A percentile compares a stretch with the other conserved stretches of the same genome.
Conservation (phyloP, 805 yeast genomes). For the Yarrowia keelungensis region DNA sequence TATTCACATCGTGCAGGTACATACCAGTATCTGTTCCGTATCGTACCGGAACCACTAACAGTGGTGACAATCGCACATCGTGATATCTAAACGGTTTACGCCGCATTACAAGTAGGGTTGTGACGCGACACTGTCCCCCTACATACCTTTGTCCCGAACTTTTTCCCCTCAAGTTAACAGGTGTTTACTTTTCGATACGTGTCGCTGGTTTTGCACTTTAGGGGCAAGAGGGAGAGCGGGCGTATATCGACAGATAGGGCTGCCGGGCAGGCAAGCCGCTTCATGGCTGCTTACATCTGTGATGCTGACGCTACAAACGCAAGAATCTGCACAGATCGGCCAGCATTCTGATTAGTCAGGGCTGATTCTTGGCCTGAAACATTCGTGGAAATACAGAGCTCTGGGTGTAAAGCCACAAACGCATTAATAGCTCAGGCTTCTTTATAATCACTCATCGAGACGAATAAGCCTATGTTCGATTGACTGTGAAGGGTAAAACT, state of each 20-base stretch:
- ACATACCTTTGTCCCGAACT: no score
- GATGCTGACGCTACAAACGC: slow-evolving; percentile 2
- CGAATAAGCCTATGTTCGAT: slow-evolving; percentile 6
- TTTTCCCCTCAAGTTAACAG: no score
- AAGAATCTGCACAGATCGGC: slow-evolving; percentile 4
- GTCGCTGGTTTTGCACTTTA: no score
- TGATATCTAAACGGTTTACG: no score
- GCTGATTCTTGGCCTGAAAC: background rate
- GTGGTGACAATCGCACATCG: no score
- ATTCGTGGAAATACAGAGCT: background rate
- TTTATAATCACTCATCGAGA: slow-evolving; percentile 14
- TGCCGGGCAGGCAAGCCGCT: slow-evolving; percentile 1
- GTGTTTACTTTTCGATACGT: no score
- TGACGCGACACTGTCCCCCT: no score
- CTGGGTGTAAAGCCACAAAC: background rate
- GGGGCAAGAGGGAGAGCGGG: background rate
- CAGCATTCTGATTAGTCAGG: background rate
- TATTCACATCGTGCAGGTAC: no score
- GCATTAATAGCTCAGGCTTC: background rate
- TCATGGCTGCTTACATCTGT: slow-evolving; percentile 3
- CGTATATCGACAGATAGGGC: slow-evolving; percentile 1
- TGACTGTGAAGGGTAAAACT: background rate
- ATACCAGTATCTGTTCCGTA: no score
- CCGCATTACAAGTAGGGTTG: no score
- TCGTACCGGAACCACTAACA: no score